Base-by-base conservation (phyloP, 1,139 yeast genomes). In the Nakaseomyces sp. region DNA sequence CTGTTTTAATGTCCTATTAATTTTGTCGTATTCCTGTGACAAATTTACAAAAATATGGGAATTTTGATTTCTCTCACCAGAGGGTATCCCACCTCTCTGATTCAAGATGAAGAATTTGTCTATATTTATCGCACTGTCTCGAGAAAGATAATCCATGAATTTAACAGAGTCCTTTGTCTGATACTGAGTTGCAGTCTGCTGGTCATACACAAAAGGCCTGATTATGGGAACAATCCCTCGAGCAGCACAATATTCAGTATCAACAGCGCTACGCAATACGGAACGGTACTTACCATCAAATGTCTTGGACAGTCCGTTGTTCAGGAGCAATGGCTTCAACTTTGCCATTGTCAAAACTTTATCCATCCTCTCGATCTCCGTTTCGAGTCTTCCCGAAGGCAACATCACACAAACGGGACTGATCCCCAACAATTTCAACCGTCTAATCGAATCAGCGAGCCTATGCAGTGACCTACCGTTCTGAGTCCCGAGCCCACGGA, bases 1-100 rank as follows among this genome's bases (percentile, higher is more conserved):
- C 31, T 45, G 42, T n/a, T 18, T 15, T 18, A 56, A 29, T 3
- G 47, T 44, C 3, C 31, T 22, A 4, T 45, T 64, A 25, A 89
- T 77, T 44, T 74, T 81, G 1, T 77, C 71, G 54, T 74, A 81
- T 57, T 91, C 98, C 61, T 91, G 97, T 6, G 80, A 74, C 40
- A 91, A 65, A 57, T 91, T 91, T 49, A 91, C 80, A 49, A 82
- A 83, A 1, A 91, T 95, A 64, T 91, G 98, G 19, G 96, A 77
- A 3, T 91, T 79, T 43, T 81, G 79, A 45, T 76, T 74, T 49
- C 97, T 70, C 58, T 88, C 96, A 28, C 79, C 70, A 0, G 94
- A 82, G 0, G 97, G 97, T 9, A 87, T 81, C 0, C 98, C 98
- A 1, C 98, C 98, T 12, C 74, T 61, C 0, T 80, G 77, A 53